Conservation (phyloP, 768 basidiomycete genomes). For the Russula virescens region DNA sequence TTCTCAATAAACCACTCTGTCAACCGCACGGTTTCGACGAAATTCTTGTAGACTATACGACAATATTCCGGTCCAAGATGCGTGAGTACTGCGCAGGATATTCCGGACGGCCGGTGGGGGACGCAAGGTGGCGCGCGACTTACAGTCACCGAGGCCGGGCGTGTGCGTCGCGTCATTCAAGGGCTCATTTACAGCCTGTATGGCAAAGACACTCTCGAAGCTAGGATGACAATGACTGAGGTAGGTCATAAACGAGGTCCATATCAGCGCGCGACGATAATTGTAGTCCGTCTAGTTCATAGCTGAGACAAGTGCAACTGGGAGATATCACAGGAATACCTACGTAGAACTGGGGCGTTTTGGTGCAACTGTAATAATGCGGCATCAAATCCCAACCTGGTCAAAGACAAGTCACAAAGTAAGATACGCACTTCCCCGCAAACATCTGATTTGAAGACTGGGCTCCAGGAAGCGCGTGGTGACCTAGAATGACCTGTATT, state of each 20-base stretch:
- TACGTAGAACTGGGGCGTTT: constrained; percentile 69
- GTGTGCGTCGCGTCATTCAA: constrained; percentile 65
- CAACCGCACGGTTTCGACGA: constrained; percentile 5
- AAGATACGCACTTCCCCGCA: constrained; percentile 50
- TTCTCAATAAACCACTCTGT: constrained; percentile 20
- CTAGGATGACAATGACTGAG: constrained; percentile 63
- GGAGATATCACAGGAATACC: constrained; percentile 21
- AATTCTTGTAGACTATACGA: constrained; percentile 7
- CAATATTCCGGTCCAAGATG: not conserved
- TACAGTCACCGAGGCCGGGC: constrained; percentile 66
- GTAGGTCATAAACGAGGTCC: constrained; percentile 75
- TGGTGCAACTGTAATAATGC: constrained; percentile 52
- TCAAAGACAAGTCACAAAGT: not conserved
- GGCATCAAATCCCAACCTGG: not conserved
- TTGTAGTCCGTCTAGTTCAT: constrained; percentile 54
- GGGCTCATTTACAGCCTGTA: constrained; percentile 76
- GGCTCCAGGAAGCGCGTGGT: constrained; percentile 69
- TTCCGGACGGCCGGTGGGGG: not conserved
- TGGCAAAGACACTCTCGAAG: constrained; percentile 59
- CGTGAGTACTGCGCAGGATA: not conserved
- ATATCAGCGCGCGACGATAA: constrained; percentile 72
- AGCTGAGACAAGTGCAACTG: not conserved
- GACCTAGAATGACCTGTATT: constrained; percentile 61
- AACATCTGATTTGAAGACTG: constrained; percentile 57
- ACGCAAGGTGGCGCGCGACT: constrained; percentile 24